These are phyloP conservation scores for Tetracentron sinense DNA, from an alignment of 164 flowering plant genomes.

Conservation along the genomic window DNA sequence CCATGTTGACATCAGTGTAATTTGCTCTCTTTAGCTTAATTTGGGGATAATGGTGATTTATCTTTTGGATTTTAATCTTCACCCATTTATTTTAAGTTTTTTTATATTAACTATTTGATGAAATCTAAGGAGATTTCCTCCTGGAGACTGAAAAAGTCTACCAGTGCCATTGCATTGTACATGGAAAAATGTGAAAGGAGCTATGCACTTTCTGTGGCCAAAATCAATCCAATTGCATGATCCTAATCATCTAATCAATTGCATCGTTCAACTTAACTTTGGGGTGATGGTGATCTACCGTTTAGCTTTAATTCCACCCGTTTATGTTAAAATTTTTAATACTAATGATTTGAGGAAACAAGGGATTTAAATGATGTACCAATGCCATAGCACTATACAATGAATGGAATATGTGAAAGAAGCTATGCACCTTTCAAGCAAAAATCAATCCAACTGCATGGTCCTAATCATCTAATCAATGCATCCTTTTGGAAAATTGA, in stretches of 20 bases:
- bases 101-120: background rate
- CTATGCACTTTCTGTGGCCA: background rate
- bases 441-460: background rate
- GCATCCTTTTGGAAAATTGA: background rate
- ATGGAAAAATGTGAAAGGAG: background rate
- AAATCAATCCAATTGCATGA: background rate
- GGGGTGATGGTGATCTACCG: no score
- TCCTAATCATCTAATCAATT: background rate
- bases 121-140: background rate
- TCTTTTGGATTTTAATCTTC: background rate
- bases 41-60: background rate
- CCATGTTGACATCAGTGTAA: constrained; percentile 45
- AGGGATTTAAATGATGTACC: no score
- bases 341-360: no score
- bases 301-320: no score
- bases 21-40: constrained; percentile 3
- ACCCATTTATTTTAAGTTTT: background rate
- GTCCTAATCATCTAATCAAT: background rate
- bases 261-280: no score
- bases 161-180: background rate
- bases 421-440: background rate
- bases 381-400: background rate
- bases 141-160: background rate
- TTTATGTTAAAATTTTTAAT: no score
- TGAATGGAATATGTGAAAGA: no score